Base-by-base conservation (phyloP, 257 asterid species). In the Linderniella brevidens region DNA sequence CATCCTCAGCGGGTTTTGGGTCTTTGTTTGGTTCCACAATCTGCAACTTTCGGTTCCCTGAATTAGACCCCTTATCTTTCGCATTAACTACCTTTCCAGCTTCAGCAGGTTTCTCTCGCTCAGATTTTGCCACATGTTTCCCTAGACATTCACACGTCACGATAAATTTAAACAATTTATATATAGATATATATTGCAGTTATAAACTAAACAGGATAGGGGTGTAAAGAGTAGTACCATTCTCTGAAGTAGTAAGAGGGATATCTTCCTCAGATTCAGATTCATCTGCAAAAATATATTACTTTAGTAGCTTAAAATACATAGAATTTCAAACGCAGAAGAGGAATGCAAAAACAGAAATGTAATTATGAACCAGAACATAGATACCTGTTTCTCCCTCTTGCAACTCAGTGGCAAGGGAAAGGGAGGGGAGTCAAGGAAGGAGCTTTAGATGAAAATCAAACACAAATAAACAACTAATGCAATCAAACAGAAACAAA, bases 11-110 rank as follows among this genome's bases (percentile, higher is more conserved):
- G 29, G 70, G 63, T 57, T n/a, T n/a, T n/a, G n/a, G n/a, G n/a
- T 67, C 64, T 13, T 57, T 51, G 46, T 17, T 63, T 29, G 78
- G 74, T 59, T 76, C 80, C 9, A 49, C 68, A 55, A 74, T 67
- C 66, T 60, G 69, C 74, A 69, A 76, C 58, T 68, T 72, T 54
- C 67, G 69, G 61, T 68, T 78, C 51, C 68, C 84, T 47, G 69
- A 58, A 52, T 54, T 66, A 52, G 79, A 43, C 10, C 39, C 68
- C 59, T 66, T 71, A 11, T 39, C 63, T 53, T 54, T 72, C 32
- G 61, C 61, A 18, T 49, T 58, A 36, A 46, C 61, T 29, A 60
- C 51, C 64, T 55, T 71, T 53, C 48, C 75, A 50, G 64, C 35
- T 19, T 55, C 76, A 32, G 53, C 72, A 36, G 71, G 64, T 57